Conservation (phyloP, 768 basidiomycete species). For the Russula brevipes region DNA sequence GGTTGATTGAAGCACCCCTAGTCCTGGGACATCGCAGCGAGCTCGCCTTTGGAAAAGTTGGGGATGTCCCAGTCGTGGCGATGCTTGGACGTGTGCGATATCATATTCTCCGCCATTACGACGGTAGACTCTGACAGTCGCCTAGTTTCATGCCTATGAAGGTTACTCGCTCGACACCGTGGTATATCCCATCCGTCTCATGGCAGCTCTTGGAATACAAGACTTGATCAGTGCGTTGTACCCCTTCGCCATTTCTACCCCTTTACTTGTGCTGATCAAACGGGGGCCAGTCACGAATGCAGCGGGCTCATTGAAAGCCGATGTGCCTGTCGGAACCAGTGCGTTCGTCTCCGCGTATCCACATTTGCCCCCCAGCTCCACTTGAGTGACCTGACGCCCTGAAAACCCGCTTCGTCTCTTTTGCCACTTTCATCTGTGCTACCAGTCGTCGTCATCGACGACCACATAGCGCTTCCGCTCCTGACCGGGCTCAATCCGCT, state of each 20-base stretch:
- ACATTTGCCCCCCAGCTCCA: background rate
- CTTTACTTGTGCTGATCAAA: background rate
- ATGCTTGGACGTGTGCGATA: conserved; percentile 77
- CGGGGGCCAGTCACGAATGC: conserved; percentile 73
- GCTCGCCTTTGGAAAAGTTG: conserved; percentile 76
- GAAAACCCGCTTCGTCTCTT: background rate
- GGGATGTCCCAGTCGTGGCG: conserved; percentile 74
- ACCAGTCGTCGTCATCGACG: conserved; percentile 75
- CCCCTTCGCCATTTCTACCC: background rate
- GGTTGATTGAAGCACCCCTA: conserved; percentile 28
- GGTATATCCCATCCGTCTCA: conserved; percentile 71
- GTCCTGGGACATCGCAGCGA: conserved; percentile 79
- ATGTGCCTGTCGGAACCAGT: conserved; percentile 78
- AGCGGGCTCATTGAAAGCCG: conserved; percentile 71
- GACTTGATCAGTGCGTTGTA: conserved; percentile 61
- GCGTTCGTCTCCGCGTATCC: conserved; percentile 11
- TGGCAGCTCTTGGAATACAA: conserved; percentile 72
- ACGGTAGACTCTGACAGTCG: background rate
- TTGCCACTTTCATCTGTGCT: background rate
- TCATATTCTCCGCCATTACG: background rate
- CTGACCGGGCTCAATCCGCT: conserved; percentile 75
- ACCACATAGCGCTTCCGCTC: conserved; percentile 79
- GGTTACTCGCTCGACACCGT: conserved; percentile 67
- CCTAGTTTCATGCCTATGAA: conserved; percentile 81
- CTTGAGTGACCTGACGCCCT: background rate